Percentiles rank a stretch among this genome's conserved stretches.
These are phyloP conservation scores for Suillus subluteus DNA, from an alignment of 768 basidiomycete genomes.

Conservation along the genomic window DNA sequence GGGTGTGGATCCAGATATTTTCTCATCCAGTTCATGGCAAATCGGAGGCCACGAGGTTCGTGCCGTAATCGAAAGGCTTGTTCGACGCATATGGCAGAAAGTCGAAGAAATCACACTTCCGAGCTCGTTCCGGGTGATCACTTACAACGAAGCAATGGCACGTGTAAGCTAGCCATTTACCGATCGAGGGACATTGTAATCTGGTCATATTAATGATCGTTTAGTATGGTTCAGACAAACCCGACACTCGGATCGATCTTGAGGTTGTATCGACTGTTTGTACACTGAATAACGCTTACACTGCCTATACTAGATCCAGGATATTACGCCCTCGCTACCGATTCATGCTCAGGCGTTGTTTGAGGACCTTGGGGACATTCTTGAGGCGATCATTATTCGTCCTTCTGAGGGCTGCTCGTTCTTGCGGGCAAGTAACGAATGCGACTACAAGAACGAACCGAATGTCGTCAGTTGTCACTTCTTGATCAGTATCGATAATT, in stretches of 20 bases:
- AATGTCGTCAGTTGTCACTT: constrained; percentile 27
- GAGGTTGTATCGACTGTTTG: constrained; percentile 57
- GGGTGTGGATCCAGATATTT: constrained; percentile 41
- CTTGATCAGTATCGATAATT: background rate
- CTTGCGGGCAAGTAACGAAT: constrained; percentile 30
- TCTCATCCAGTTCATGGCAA: constrained; percentile 58
- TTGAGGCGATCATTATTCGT: constrained; percentile 40
- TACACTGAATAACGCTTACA: constrained; percentile 10
- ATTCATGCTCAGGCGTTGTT: constrained; percentile 27
- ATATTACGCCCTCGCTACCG: constrained; percentile 37
- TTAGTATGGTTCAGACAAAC: constrained; percentile 94
- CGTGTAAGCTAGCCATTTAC: constrained; percentile 52
- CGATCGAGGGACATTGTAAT: constrained; percentile 18
- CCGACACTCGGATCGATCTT: constrained; percentile 86
- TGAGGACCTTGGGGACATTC: constrained; percentile 27
- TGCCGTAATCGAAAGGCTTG: constrained; percentile 73
- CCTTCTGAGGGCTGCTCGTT: constrained; percentile 28
- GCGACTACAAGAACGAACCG: constrained; percentile 23
- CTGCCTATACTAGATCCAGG: constrained; percentile 35
- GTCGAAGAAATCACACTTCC: constrained; percentile 66
- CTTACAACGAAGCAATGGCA: constrained; percentile 89
- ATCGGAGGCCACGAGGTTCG: constrained; percentile 89
- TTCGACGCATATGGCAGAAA: constrained; percentile 76
- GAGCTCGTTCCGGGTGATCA: constrained; percentile 75
- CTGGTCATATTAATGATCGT: constrained; percentile 23